A percentile compares a stretch with the other conserved stretches of the same genome.
phyloP scores from a whole-genome alignment of 768 basidiomycete species.

The Lentinula lateritia region DNA sequence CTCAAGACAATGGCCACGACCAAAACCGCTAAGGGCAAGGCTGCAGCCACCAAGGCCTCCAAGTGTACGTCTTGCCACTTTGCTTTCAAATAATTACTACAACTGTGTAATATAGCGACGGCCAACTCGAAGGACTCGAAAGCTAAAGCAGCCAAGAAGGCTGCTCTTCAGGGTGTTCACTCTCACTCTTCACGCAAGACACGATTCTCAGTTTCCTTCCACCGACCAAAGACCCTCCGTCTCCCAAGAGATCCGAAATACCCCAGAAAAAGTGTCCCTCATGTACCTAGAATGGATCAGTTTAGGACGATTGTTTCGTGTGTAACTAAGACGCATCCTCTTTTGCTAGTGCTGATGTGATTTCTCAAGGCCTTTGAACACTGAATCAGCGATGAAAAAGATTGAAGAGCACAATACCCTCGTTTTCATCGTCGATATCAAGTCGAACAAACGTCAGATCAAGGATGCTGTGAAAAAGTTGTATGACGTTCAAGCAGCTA shows the following conservation, averaged over 20 bases:
- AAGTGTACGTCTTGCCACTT: slow-evolving; percentile 9
- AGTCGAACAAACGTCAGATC: slow-evolving; percentile 97
- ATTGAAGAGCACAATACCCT: slow-evolving; percentile 99
- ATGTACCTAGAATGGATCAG: slow-evolving; percentile 94
- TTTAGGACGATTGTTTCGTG: slow-evolving; percentile 91
- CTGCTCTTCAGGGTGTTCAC: slow-evolving; percentile 83
- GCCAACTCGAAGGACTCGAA: slow-evolving; percentile 47
- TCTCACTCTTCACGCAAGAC: slow-evolving; percentile 75
- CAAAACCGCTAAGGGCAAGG: slow-evolving; percentile 63
- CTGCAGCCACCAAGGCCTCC: slow-evolving; percentile 41
- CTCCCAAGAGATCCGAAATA: slow-evolving; percentile 84
- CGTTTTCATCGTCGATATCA: slow-evolving; percentile 95
- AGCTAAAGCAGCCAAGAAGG: slow-evolving; percentile 95
- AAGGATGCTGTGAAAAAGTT: slow-evolving; percentile 99
- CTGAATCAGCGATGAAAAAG: slow-evolving; percentile 99
- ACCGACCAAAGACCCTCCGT: slow-evolving; percentile 90
- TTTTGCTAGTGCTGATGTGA: background rate
- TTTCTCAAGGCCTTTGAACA: slow-evolving; percentile 70
- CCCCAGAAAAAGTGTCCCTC: slow-evolving; percentile 91
- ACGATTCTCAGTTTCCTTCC: slow-evolving; percentile 86
- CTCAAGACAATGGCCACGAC: slow-evolving; percentile 53
- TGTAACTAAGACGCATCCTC: slow-evolving; percentile 23
- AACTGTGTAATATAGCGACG: slow-evolving; percentile 18
- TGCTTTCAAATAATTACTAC: background rate
- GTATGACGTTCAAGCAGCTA: slow-evolving; percentile 93